Evolutionary conservation across 2,329 filamentous ascomycete genomes (phyloP).

Genomic region (Fusarium hostae): DNA sequence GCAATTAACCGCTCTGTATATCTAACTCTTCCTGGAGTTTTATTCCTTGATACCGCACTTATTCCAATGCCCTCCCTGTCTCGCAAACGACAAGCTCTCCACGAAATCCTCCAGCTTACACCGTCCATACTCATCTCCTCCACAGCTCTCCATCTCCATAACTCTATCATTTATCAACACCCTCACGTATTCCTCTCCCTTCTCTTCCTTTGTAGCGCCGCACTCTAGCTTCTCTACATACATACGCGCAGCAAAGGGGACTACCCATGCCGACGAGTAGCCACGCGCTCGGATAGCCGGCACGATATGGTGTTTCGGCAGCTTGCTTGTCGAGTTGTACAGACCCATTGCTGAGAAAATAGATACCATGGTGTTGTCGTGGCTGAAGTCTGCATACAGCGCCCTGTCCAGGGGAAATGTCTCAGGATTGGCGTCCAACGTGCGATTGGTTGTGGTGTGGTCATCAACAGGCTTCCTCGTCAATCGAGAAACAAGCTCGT

Average conservation of each 20-base stretch:
- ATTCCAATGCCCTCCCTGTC: slow-evolving; percentile 77
- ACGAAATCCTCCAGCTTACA: slow-evolving; percentile 79
- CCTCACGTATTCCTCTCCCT: slow-evolving; percentile 79
- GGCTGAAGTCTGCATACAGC: slow-evolving; percentile 90
- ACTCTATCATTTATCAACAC: slow-evolving; percentile 88
- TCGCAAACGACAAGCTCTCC: slow-evolving; percentile 78
- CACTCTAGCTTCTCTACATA: slow-evolving; percentile 92
- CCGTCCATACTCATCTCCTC: slow-evolving; percentile 74
- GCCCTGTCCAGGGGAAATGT: slow-evolving; percentile 78
- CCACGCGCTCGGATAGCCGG: slow-evolving; percentile 68
- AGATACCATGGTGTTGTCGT: slow-evolving; percentile 87
- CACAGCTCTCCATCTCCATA: slow-evolving; percentile 75
- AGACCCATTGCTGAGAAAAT: slow-evolving; percentile 82
- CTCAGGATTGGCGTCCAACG: slow-evolving; percentile 71
- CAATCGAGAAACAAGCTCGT: slow-evolving; percentile 86
- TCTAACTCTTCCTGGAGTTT: slow-evolving; percentile 5
- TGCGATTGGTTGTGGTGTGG: slow-evolving; percentile 79
- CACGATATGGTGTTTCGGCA: slow-evolving; percentile 63
- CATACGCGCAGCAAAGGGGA: slow-evolving; percentile 82
- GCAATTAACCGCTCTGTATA: slow-evolving; percentile 22
- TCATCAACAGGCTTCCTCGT: slow-evolving; percentile 76
- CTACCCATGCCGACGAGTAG: slow-evolving; percentile 80
- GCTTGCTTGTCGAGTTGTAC: slow-evolving; percentile 72
- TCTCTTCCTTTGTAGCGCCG: slow-evolving; percentile 65
- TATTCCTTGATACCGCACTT: slow-evolving; percentile 16